Evolutionary conservation across 2,329 filamentous ascomycete species (phyloP).

Genomic region (Aureobasidium pullulans): DNA sequence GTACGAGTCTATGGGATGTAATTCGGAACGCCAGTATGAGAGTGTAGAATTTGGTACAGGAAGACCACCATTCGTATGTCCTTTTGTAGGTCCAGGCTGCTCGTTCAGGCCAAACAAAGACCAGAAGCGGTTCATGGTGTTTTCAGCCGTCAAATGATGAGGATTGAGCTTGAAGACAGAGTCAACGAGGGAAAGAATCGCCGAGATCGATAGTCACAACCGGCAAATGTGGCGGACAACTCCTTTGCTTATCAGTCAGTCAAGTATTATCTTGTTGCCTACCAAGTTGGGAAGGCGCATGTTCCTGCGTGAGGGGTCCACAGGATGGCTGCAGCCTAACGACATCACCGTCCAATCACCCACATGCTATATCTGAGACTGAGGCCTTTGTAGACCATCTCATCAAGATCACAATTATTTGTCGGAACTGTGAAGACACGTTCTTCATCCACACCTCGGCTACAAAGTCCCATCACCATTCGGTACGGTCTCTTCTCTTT

Average conservation of each 20-base stretch:
- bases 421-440: too few species aligned
- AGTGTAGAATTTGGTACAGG: slow-evolving; percentile 28
- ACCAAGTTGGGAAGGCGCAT: not conserved
- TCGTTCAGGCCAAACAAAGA: not conserved
- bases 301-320: not conserved
- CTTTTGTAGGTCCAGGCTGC: not conserved
- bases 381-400: too few species aligned
- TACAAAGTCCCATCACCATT: too few species aligned
- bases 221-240: too few species aligned
- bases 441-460: too few species aligned
- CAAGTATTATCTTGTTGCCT: not conserved
- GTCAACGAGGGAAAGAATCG: too few species aligned
- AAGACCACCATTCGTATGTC: slow-evolving; percentile 14
- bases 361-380: too few species aligned
- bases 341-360: too few species aligned
- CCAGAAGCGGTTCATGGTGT: not conserved
- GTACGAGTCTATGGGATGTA: slow-evolving; percentile 29
- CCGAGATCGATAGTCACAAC: too few species aligned
- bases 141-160: not conserved
- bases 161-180: not conserved
- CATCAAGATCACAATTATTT: too few species aligned
- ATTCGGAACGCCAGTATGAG: slow-evolving; percentile 36
- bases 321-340: not conserved
- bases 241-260: not conserved
- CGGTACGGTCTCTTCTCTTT: too few species aligned